Evolutionary conservation across 1,139 yeast species (phyloP), one percentile per base, ranked within the genome.

Genomic region (Yamadazyma sp.): DNA sequence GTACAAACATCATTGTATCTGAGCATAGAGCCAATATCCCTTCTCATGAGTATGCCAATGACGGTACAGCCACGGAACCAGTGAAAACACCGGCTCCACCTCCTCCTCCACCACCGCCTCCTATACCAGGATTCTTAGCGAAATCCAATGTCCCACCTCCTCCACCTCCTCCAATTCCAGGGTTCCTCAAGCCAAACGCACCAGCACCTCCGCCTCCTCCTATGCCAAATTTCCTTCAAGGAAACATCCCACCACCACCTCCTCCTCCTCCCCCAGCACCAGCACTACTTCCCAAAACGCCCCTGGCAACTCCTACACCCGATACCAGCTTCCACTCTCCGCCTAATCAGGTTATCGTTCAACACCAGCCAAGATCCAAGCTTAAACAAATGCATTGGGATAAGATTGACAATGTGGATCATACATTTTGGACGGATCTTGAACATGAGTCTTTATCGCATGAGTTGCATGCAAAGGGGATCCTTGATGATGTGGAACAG

Each of bases 301-400:
- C 29, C 3, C 21, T 29, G 43, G 41, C 37, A 50, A 4, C 53
- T 52, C 5, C 52, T 48, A 30, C 29, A 26, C 36, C 39, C 24
- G 40, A 33, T 22, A 30, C 14, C 22, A 25, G 26, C 21, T 20
- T 25, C 13, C n/a, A 7, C 15, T 15, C 6, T 39, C 55, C 20
- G 60, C 67, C 12, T 67, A 6, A 18, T 27, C 29, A 27, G 20
- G n/a, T 16, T 10, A 15, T 10, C 12, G 20, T 27, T 9, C 18
- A 15, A n/a, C 29, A 27, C 10, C 29, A 83, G 38, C 86, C 94
- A 4, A 75, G 75, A 40, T 66, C 76, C 13, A 83, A 81, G 47
- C 70, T 92, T 51, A 92, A 90, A 58, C 97, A 90, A 55, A 82
- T 92, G 73, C 98, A 92, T 57, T 92, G 97, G 97, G 96, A 90